phyloP scores from a whole-genome alignment of 2,329 filamentous ascomycete genomes.

The Lasiodiplodia hormozganensis region DNA sequence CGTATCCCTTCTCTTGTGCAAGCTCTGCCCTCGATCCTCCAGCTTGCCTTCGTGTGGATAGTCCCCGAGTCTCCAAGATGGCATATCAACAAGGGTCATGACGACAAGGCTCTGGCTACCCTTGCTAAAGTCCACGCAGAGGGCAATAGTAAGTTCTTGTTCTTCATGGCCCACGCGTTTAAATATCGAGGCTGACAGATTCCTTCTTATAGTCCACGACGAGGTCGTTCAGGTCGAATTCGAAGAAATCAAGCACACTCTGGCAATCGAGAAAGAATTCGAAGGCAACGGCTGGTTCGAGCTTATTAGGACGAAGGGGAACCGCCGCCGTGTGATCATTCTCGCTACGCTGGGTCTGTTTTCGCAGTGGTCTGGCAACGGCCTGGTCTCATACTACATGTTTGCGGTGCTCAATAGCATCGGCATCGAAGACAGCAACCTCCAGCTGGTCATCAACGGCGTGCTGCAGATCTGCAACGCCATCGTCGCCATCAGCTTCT shows the following conservation, averaged over 20 bases:
- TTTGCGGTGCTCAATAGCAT: conserved; percentile 67
- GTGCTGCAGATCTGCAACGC: conserved; percentile 68
- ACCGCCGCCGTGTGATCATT: conserved; percentile 68
- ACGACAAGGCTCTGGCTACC: conserved; percentile 67
- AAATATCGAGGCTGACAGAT: not conserved
- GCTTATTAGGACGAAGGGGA: conserved; percentile 68
- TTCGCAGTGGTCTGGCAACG: conserved; percentile 73
- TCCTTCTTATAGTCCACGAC: conserved; percentile 16
- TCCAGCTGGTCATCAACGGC: conserved; percentile 53
- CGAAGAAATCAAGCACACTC: conserved; percentile 70
- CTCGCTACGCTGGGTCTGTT: conserved; percentile 70
- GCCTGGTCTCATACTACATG: conserved; percentile 71
- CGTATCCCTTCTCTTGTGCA: conserved; percentile 71
- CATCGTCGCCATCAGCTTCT: conserved; percentile 63
- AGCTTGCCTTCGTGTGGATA: conserved; percentile 68
- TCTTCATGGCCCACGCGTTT: not conserved
- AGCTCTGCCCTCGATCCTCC: conserved; percentile 65
- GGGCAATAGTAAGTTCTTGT: conserved; percentile 50
- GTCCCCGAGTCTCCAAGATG: conserved; percentile 73
- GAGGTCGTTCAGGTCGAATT: conserved; percentile 70
- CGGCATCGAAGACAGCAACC: conserved; percentile 59
- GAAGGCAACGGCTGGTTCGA: conserved; percentile 63
- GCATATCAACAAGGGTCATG: conserved; percentile 68
- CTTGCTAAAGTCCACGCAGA: conserved; percentile 68
- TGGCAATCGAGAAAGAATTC: conserved; percentile 62